A percentile compares a stretch with the other conserved stretches of the same genome.
These are phyloP conservation scores for Jatropha multifida DNA, from an alignment of 441 rosid genomes.

Conservation along the genomic window DNA sequence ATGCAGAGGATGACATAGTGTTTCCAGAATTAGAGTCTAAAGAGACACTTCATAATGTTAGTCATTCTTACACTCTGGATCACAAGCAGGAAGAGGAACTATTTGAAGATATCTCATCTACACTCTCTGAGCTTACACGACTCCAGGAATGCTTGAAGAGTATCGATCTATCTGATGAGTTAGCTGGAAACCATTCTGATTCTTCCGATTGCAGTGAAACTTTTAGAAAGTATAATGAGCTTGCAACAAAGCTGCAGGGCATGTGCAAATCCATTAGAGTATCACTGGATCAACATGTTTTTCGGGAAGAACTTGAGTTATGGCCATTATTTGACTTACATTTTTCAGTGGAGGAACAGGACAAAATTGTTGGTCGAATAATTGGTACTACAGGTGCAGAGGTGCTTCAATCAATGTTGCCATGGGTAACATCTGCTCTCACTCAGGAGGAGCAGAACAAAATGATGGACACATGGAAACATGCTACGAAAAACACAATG, in stretches of 20 bases:
- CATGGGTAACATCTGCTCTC: conserved; percentile 84
- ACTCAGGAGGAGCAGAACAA: conserved; percentile 70
- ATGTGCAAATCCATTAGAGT: conserved; percentile 82
- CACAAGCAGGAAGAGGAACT: conserved; percentile 76
- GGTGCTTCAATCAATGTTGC: conserved; percentile 81
- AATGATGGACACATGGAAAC: conserved; percentile 87
- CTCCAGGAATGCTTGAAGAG: conserved; percentile 46
- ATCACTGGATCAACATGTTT: conserved; percentile 68
- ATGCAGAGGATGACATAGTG: conserved; percentile 85
- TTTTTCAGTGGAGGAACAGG: conserved; percentile 79
- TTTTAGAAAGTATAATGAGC: conserved; percentile 43
- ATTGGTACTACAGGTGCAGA: conserved; percentile 86
- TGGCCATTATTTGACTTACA: conserved; percentile 79
- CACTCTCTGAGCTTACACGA: conserved; percentile 55
- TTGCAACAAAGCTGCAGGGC: conserved; percentile 72
- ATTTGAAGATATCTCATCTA: conserved; percentile 64
- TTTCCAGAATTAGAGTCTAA: conserved; percentile 83
- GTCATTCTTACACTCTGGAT: conserved; percentile 80
- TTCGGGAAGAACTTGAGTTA: conserved; percentile 71
- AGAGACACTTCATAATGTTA: conserved; percentile 79
- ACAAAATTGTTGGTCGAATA: conserved; percentile 70
- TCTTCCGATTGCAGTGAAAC: conserved; percentile 26
- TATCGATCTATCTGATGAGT: conserved; percentile 21
- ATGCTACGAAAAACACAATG: conserved; percentile 83
- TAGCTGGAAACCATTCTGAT: conserved; percentile 21